Evolutionary conservation across 106 monocot species (phyloP).

Genomic region (Posidonia australis): DNA sequence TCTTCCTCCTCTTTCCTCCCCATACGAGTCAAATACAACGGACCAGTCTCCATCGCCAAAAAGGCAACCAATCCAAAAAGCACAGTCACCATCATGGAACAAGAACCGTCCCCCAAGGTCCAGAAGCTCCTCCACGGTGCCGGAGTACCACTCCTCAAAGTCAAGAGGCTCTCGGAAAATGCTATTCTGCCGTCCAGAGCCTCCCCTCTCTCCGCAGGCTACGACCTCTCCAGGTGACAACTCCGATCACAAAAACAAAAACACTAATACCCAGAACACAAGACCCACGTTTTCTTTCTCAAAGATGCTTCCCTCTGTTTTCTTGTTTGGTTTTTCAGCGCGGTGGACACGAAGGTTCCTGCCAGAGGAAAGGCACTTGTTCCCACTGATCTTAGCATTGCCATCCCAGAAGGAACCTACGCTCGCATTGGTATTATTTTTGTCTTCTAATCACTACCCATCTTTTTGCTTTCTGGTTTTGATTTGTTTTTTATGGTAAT

Average conservation of each 20-base stretch:
- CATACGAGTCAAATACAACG: no score
- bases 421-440: conserved; percentile 48
- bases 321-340: conserved; percentile 25
- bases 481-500: neutral
- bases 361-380: conserved; percentile 69
- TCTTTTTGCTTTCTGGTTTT: neutral
- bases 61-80: no score
- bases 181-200: conserved; percentile 51
- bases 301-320: no score
- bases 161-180: conserved; percentile 63
- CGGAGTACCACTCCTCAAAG: conserved; percentile 24
- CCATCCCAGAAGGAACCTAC: conserved; percentile 64
- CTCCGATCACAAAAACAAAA: no score
- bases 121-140: conserved; percentile 19
- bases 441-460: neutral
- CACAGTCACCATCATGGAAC: neutral
- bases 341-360: conserved; percentile 40
- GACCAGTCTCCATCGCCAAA: no score
- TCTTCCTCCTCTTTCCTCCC: no score
- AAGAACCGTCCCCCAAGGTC: conserved; percentile 30
- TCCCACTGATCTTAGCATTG: conserved; percentile 82
- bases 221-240: conserved; percentile 66
- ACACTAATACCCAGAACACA: no score
- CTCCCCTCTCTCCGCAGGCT: conserved; percentile 64
- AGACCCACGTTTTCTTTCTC: no score